These are phyloP conservation scores for Tricholoma matsutake DNA, from an alignment of 768 basidiomycete species.

Conservation along the genomic window DNA sequence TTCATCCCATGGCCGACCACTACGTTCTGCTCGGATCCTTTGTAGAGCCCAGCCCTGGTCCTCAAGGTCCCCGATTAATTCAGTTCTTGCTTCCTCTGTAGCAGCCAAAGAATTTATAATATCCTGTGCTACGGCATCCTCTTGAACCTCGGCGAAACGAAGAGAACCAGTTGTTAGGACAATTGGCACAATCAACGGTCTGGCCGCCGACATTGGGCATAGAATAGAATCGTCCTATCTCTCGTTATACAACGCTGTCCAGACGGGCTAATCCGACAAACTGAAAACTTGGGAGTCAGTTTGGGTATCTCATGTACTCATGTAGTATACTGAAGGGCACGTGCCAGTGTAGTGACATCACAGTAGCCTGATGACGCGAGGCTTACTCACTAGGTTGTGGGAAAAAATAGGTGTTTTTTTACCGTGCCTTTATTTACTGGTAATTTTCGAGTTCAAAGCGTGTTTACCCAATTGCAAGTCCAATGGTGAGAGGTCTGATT, in stretches of 20 bases:
- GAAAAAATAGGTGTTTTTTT: too few species aligned
- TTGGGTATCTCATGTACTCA: background rate
- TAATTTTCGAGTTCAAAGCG: too few species aligned
- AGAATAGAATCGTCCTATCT: background rate
- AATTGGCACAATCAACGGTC: constrained; percentile 53
- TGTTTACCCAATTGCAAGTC: too few species aligned
- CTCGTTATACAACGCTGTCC: background rate
- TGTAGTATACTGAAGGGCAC: background rate
- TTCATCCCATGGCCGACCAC: constrained; percentile 69
- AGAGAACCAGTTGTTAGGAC: constrained; percentile 55
- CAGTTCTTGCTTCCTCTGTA: constrained; percentile 47
- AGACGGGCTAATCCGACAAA: background rate
- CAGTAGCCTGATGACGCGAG: too few species aligned
- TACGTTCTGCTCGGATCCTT: constrained; percentile 51
- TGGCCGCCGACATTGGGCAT: constrained; percentile 18
- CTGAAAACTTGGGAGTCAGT: background rate
- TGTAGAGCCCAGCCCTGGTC: constrained; percentile 71
- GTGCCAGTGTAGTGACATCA: too few species aligned
- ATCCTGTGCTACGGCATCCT: constrained; percentile 55
- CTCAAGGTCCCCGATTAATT: constrained; percentile 54
- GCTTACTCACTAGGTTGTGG: too few species aligned
- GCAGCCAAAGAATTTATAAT: constrained; percentile 51
- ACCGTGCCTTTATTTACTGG: too few species aligned
- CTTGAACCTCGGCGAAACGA: constrained; percentile 57
- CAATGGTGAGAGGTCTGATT: too few species aligned